Evolutionary conservation across 352 stramenopile species (phyloP), one percentile per base, ranked within the genome.

Genomic region (Pilasporangium apinafurcum): DNA sequence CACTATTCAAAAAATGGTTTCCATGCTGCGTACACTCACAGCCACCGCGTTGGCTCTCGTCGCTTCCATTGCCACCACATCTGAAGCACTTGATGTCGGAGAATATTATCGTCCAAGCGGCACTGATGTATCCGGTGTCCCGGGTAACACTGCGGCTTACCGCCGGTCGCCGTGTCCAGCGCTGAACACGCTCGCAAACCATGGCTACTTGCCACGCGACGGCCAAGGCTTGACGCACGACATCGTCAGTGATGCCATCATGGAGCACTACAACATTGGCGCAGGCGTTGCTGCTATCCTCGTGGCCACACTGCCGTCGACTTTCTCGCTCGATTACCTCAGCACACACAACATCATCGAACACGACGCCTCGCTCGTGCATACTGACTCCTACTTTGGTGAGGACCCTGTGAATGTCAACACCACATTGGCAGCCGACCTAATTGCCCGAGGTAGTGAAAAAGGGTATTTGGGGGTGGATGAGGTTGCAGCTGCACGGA

Each of bases 131-230:
- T 64, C 55, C 7, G 55, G 56, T 9, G 30, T 46, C 10, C 32
- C 37, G 2, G 56, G 45, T 2, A 48, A 43, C 12, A 49, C 50
- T 9, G 34, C 56, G 1, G 30, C 30, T 3, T 65, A 61, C 51
- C 50, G 47, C 12, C 56, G 56, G 17, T 65, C 56, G 7, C 62
- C 62, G 13, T 73, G 62, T 29, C 62, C 62, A n/a, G 49, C 40
- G 21, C 33, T 73, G n/a, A 73, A 73, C 29, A 20, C 54, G 4
- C 53, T 73, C 14, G 45, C 62, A 8, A 73, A 73, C 42, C 55
- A 69, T 37, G 59, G 59, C 30, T 37, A 64, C 33, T 21, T 73
- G 16, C 50, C 50, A 8, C 58, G 62, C 27, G 50, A 59, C 29
- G 58, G 53, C 10, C 53, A 53, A 13, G 47, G 52, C 21, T 33